These are phyloP conservation scores for Chlorella sp. DNA, from an alignment of 139 green algal genomes.

Conservation along the genomic window DNA sequence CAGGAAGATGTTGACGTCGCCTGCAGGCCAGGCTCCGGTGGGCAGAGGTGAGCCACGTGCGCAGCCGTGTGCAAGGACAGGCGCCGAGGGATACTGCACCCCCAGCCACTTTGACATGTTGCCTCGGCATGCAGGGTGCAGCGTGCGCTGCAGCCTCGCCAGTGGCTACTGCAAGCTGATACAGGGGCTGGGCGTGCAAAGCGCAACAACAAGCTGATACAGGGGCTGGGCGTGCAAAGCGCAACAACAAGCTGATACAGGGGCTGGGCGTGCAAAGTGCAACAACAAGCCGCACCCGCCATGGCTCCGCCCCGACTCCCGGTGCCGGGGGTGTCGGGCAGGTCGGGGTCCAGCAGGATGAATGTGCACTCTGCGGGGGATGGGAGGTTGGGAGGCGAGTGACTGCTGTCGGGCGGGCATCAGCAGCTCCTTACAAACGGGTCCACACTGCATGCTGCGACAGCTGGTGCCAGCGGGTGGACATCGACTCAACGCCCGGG, in stretches of 20 bases:
- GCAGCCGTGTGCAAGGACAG: too few relatives aligned
- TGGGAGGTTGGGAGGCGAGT: background rate
- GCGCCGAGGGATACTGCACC: too few relatives aligned
- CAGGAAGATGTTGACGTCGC: slow-evolving; percentile 71
- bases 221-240: background rate
- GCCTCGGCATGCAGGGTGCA: too few relatives aligned
- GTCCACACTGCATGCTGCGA: too few relatives aligned
- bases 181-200: background rate
- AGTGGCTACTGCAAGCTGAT: background rate
- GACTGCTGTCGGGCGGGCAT: background rate
- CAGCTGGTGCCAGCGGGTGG: too few relatives aligned
- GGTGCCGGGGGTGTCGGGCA: slow-evolving; percentile 45
- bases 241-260: too few relatives aligned
- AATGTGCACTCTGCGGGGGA: slow-evolving; percentile 75
- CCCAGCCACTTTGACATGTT: too few relatives aligned
- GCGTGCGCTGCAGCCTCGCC: too few relatives aligned
- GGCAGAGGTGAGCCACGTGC: too few relatives aligned
- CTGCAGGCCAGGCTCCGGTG: background rate
- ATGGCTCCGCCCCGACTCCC: slow-evolving; percentile 48
- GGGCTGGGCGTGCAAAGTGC: background rate
- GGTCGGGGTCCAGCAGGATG: slow-evolving; percentile 72
- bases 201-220: too few relatives aligned
- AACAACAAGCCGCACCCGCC: slow-evolving; percentile 2
- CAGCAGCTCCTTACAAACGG: background rate
- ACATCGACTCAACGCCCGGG: too few relatives aligned